Conservation (phyloP, 805 yeast genomes). For the Starmerella floricola region DNA sequence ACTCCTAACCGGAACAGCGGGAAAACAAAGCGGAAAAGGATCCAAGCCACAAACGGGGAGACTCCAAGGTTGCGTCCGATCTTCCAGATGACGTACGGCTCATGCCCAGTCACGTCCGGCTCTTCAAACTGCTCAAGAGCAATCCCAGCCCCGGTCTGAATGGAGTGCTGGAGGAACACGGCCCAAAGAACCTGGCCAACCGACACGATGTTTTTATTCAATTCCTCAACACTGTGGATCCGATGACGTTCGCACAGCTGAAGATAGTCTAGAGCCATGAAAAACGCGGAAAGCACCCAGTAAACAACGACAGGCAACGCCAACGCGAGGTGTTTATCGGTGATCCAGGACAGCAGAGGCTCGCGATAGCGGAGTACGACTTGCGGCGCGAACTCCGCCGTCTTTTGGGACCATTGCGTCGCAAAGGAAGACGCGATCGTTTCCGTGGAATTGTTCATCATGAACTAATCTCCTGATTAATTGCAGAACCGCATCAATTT, state of each 20-base stretch:
- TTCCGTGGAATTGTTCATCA: background rate
- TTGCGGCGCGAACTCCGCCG: slow-evolving; percentile 4
- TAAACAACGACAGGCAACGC: slow-evolving; percentile 68
- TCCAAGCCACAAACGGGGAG: slow-evolving; percentile 32
- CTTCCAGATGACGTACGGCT: slow-evolving; percentile 37
- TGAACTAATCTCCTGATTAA: too few species aligned
- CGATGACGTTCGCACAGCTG: slow-evolving; percentile 72
- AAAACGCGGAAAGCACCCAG: slow-evolving; percentile 66
- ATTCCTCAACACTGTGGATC: slow-evolving; percentile 87
- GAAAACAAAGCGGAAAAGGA: slow-evolving; percentile 50
- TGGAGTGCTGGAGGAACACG: slow-evolving; percentile 70
- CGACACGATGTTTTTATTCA: slow-evolving; percentile 65
- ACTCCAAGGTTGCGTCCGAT: slow-evolving; percentile 31
- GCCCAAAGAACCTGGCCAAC: slow-evolving; percentile 60
- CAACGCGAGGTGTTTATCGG: slow-evolving; percentile 64
- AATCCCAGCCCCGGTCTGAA: slow-evolving; percentile 66
- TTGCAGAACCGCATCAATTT: too few species aligned
- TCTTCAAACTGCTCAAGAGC: slow-evolving; percentile 44
- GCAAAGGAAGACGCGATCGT: background rate
- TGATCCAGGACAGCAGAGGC: slow-evolving; percentile 44
- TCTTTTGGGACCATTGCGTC: slow-evolving; percentile 14
- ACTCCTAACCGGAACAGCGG: slow-evolving; percentile 43
- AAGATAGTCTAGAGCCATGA: slow-evolving; percentile 61
- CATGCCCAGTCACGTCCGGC: slow-evolving; percentile 38
- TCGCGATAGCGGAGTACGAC: slow-evolving; percentile 8